Base-by-base conservation (phyloP, 2,329 filamentous ascomycete species). In the Diplodia scrobiculata region DNA sequence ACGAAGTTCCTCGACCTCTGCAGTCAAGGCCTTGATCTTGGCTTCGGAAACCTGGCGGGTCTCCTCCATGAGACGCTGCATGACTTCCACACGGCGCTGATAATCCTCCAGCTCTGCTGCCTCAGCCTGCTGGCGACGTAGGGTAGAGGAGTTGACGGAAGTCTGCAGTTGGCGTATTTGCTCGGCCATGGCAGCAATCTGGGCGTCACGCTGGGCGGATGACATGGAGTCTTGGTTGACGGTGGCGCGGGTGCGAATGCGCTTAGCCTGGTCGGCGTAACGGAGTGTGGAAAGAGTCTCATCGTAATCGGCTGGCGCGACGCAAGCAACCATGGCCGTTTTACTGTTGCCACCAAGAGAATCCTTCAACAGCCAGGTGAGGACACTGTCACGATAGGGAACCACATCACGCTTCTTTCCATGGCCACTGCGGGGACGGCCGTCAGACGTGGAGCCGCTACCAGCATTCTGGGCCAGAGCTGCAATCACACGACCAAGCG, bases 291-390 rank as follows among this genome's bases (percentile, higher is more conserved):
- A 97, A 1, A 99, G 85, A 0, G 95, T 99, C 77, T 99, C 95
- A 66, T 99, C 95, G 75, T 99, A 98, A 79, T 99, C 95, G 0
- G 91, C 89, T 0, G 95, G 95, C 5, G 92, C 89, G 71, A 99
- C 97, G 76, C 95, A 98, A 9, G 95, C 95, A 73, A 99, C 97
- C 95, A 99, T 99, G 68, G 95, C 95, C 10, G 95, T 99, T 79
- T 98, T 99, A 74, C 89, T 94, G 83, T 99, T 99, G 65, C 95
- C 95, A 13, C 95, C 95, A 0, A 99, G 83, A 1, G 91, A 96
- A 78, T 99, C 95, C 77, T 98, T 98, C 69, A 99, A 84, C 3
- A 99, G 84, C 94, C 94, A 90, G 11, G 87, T 90, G 36, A 90
- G 79, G 51, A 90, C 87, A 0, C 92, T 97, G 79, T 99, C 95